Conservation (phyloP, 2,329 filamentous ascomycete species). For the Beauveria brongniartii region DNA sequence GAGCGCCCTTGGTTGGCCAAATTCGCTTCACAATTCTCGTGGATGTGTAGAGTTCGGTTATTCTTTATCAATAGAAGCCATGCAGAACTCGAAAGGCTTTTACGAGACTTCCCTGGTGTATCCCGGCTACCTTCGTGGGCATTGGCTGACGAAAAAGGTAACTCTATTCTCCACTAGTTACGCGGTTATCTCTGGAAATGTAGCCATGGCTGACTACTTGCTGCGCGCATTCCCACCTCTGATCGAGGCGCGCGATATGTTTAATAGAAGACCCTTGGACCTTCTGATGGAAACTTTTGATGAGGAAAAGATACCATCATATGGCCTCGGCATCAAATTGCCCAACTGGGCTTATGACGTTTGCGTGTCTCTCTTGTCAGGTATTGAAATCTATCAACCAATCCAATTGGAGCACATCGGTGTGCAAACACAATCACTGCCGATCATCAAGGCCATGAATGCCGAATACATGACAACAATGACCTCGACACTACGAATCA, state of each 20-base stretch:
- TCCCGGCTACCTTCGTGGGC: neutral
- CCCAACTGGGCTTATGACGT: neutral
- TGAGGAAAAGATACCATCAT: neutral
- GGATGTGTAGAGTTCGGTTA: too few species aligned
- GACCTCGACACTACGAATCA: neutral
- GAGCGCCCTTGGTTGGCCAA: neutral
- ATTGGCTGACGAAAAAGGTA: neutral
- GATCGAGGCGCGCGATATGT: neutral
- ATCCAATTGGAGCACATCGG: neutral
- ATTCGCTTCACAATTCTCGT: too few species aligned
- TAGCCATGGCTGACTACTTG: neutral
- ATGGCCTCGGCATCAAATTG: neutral
- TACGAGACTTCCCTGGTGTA: too few species aligned
- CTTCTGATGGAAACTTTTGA: neutral
- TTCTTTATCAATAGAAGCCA: too few species aligned
- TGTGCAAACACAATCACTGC: neutral
- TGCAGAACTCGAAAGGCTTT: too few species aligned
- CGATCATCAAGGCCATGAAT: neutral
- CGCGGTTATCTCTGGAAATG: neutral
- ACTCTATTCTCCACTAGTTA: neutral
- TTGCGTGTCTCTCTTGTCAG: neutral
- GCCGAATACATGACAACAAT: neutral
- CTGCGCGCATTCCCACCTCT: neutral
- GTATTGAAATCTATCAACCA: neutral
- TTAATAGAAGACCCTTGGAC: neutral